Conservation (phyloP, 192 early-diverging fungal genomes). For the Linnemannia zychae region DNA sequence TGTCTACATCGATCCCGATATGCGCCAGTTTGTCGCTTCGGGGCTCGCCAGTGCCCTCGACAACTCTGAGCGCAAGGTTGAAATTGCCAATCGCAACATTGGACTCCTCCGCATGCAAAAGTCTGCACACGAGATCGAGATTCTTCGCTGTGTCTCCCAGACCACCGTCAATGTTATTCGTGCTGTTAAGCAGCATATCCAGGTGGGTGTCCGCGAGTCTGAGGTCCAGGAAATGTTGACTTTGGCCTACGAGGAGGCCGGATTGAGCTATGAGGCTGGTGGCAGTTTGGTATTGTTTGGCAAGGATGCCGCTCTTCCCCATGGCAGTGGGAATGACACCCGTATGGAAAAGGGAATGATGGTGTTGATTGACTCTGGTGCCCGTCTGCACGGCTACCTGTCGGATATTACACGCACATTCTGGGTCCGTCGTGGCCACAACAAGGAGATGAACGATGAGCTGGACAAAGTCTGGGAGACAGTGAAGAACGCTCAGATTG, state of each 20-base stretch:
- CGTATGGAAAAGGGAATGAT: slow-evolving; percentile 49
- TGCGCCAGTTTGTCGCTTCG: slow-evolving; percentile 61
- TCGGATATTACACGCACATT: slow-evolving; percentile 67
- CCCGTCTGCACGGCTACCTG: slow-evolving; percentile 59
- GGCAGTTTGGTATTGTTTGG: slow-evolving; percentile 58
- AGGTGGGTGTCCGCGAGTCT: slow-evolving; percentile 47
- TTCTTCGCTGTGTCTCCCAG: slow-evolving; percentile 61
- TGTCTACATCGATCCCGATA: slow-evolving; percentile 58
- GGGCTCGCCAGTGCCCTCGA: slow-evolving; percentile 43
- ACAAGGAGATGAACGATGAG: slow-evolving; percentile 51
- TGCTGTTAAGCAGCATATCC: slow-evolving; percentile 51
- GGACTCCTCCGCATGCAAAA: slow-evolving; percentile 58
- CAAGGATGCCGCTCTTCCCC: slow-evolving; percentile 64
- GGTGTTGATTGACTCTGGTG: slow-evolving; percentile 66
- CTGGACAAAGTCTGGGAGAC: slow-evolving; percentile 62
- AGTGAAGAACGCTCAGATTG: slow-evolving; percentile 60
- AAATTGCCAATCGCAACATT: slow-evolving; percentile 49
- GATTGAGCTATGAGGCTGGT: slow-evolving; percentile 56
- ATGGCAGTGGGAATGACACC: slow-evolving; percentile 60
- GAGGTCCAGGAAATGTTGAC: slow-evolving; percentile 55
- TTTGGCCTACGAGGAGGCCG: slow-evolving; percentile 42
- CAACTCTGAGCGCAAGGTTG: slow-evolving; percentile 29
- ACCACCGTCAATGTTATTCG: slow-evolving; percentile 61
- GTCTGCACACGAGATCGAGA: slow-evolving; percentile 61
- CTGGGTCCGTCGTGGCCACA: slow-evolving; percentile 49